A percentile compares a stretch with the other conserved stretches of the same genome.
Conservation (phyloP, 495 filamentous ascomycete species). For the Venustampulla echinocandica region DNA sequence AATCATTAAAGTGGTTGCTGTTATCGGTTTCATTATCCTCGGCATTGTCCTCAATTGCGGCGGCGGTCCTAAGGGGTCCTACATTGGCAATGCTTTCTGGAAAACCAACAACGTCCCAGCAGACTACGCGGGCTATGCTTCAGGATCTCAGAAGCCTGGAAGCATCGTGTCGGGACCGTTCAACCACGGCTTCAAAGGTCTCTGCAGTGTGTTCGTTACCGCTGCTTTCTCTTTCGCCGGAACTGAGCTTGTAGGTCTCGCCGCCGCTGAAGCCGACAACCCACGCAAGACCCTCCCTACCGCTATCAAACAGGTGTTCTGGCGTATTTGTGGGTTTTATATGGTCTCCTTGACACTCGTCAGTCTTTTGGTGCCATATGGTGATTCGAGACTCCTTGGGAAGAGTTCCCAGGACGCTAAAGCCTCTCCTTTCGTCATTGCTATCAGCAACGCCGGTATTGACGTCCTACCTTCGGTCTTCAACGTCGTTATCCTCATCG, state of each 20-base stretch:
- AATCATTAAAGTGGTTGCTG: constrained; percentile 24
- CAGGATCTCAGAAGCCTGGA: constrained; percentile 1
- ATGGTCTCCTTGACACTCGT: constrained; percentile 60
- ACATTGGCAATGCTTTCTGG: constrained; percentile 81
- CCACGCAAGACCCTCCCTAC: constrained; percentile 82
- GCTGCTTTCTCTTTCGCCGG: constrained; percentile 89
- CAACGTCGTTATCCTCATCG: constrained; percentile 85
- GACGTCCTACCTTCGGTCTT: constrained; percentile 68
- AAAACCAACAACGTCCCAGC: constrained; percentile 46
- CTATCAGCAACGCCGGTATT: constrained; percentile 75
- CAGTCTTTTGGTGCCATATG: constrained; percentile 45
- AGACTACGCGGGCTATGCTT: constrained; percentile 9
- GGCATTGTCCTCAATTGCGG: constrained; percentile 75
- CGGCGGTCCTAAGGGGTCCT: constrained; percentile 59
- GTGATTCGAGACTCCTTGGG: constrained; percentile 49
- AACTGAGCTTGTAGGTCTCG: constrained; percentile 84
- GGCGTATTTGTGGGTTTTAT: constrained; percentile 86
- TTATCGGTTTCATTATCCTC: constrained; percentile 69
- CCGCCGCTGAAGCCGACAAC: constrained; percentile 80
- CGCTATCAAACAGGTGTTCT: constrained; percentile 89
- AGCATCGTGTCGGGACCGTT: constrained; percentile 66
- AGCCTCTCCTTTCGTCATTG: constrained; percentile 84
- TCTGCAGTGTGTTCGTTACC: constrained; percentile 89
- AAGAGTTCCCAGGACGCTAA: constrained; percentile 52
- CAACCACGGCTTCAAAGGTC: constrained; percentile 84